phyloP scores from a whole-genome alignment of 2,329 filamentous ascomycete genomes.

The Trichoderma sp. region DNA sequence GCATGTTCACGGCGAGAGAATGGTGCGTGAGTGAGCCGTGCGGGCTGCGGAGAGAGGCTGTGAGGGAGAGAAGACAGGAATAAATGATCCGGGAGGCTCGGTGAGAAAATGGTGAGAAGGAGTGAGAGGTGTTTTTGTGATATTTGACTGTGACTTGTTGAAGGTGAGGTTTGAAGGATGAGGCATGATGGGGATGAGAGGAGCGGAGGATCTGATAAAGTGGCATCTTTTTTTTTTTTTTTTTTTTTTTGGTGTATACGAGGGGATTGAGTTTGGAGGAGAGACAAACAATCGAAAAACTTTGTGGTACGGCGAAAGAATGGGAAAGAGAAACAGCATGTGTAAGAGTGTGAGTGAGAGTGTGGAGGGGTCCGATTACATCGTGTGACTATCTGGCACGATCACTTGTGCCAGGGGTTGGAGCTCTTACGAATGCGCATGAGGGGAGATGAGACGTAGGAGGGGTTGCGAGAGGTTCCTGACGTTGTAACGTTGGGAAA shows the following conservation, averaged over 20 bases:
- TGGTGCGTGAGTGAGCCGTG: not conserved
- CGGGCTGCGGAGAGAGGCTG: not conserved
- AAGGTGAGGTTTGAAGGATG: not conserved
- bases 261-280: not conserved
- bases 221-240: not conserved
- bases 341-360: not conserved
- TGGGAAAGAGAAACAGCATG: not conserved
- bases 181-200: not conserved
- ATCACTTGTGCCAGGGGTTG: not conserved
- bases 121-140: not conserved
- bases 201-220: not conserved
- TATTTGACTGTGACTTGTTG: not conserved
- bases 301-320: not conserved
- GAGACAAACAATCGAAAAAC: not conserved
- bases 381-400: slow-evolving; percentile 13
- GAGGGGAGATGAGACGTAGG: not conserved
- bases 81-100: not conserved
- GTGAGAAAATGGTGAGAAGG: not conserved
- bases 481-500: not conserved
- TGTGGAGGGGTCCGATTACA: slow-evolving; percentile 6
- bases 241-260: too few species aligned
- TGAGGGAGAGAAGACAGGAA: not conserved
- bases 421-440: not conserved
- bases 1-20: not conserved
- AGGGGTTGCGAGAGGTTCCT: not conserved